Base-by-base conservation (phyloP, 1,139 yeast genomes). In the Chernovozyma aurita region DNA sequence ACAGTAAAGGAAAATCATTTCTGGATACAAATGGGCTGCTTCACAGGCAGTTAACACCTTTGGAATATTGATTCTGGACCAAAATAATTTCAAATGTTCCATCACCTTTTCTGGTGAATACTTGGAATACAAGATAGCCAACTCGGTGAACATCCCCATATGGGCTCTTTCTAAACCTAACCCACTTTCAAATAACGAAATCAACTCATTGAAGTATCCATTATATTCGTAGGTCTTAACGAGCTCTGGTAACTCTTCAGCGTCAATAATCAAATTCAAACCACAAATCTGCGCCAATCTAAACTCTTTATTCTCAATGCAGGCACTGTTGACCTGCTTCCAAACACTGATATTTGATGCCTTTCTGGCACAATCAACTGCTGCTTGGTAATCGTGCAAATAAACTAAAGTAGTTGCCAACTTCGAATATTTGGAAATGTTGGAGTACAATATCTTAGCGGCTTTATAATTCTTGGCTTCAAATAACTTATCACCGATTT, bases 61-160 rank as follows among this genome's bases (percentile, higher is more conserved):
- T 51, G 99, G 97, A 67, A 94, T 92, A 61, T 92, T 92, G 58
- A 92, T 80, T 68, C 99, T 85, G 16, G 97, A 88, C 97, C 98
- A 92, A 77, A 92, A 94, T 52, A 92, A 71, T 61, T 90, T 90
- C 76, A 92, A 75, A 65, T 92, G 98, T 64, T 92, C 98, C 88
- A 87, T 85, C 36, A 95, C 86, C 65, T 82, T 84, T 42, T 81
- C 86, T 30, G 97, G 96, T 45, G 80, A 78, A 65, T 90, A 92
- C 63, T 90, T 92, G 49, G 94, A 76, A 69, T 92, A 92, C 51
- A 92, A 72, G 37, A 86, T 74, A 15, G 97, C 96, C 55, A 94
- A 76, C 62, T 90, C 97, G 9, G 99, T 92, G 60, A 94, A 92
- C 97, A 92, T 92, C 52, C 97, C 98, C 97, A 92, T 92, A 59